Evolutionary conservation across 805 yeast species (phyloP), one percentile per base, ranked within the genome.

Genomic region (Ogataea haglerorum): DNA sequence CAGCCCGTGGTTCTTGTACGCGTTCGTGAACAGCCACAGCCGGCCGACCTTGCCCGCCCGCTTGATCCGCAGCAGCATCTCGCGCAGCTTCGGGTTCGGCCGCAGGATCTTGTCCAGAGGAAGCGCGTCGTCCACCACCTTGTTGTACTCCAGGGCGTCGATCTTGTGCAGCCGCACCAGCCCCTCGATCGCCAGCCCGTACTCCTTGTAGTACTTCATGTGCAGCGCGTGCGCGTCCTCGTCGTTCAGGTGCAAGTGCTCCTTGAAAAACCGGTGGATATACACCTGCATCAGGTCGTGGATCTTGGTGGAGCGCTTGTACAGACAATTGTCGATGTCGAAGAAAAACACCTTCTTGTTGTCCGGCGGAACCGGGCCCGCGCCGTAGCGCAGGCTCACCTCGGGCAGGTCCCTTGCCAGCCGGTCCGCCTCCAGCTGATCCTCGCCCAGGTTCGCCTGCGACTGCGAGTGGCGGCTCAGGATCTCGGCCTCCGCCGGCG

Each of bases 141-240:
- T 70, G 63, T 91, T 91, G 65, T 91, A 91, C 50, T 86, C 93
- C 62, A 91, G 57, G 5, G 96, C 96, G 59, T 91, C 85, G 15
- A 90, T 85, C 48, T 79, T 78, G 53, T 78, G 81, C 51, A 75
- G 67, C 46, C 82, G 64, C 7, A 78, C 84, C 34, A 91, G 69
- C 0, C 99, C 99, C 62, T 91, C 96, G 37, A 91, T 78, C 0
- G 98, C 97, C 45, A 91, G 71, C 2, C 99, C 99, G 56, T 89
- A 91, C 33, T 84, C 82, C 52, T 77, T 77, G 60, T 91, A 93
- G 65, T 91, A 91, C 47, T 72, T 72, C 59, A 69, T 67, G 57
- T 88, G 95, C 46, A 93, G 69, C 16, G 65, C 55, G 42, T 72
- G 74, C 1, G 99, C 98, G 10, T 83, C 88, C 31, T 80, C 83